Evolutionary conservation across 805 yeast species (phyloP), one percentile per base, ranked within the genome.

Genomic region (Starmerella etchellsii): DNA sequence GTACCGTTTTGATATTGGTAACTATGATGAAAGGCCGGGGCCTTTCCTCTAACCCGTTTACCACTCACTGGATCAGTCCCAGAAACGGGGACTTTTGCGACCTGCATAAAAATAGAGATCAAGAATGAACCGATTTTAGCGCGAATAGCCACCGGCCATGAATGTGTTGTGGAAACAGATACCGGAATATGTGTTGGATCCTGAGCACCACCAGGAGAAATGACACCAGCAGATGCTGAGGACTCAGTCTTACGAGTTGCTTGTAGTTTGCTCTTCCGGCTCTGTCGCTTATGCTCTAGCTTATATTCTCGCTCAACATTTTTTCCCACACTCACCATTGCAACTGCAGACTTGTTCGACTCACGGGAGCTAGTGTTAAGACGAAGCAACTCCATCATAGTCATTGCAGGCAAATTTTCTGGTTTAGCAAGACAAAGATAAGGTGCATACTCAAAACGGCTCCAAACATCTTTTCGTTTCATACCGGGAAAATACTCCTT

Each of bases 1-100:
- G 74, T 73, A 28, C 96, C 95, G 40, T 71, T 71, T 36, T 73
- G 71, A 53, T 78, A 84, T 59, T 83, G 93, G 59, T 82, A 87
- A 3, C 84, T 73, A 55, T 91, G 97, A 45, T 76, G 77, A 54
- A 91, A 81, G 0, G 97, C 97, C 2, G 96, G 95, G 7, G 85
- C 88, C 30, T 70, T 65, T 18, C 87, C 93, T 25, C 62, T 61
- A n/a, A 81, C 78, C 1, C 58, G 57, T 39, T 73, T 62, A 10
- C 81, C 79, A 0, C 94, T 78, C 2, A 74, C 67, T 2, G 96
- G 96, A 56, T 88, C 95, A 1, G 63, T 67, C 34, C 87, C 95
- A 28, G 69, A 66, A 2, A 87, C 95, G 20, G 75, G 70, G 11
- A 88, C 79, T 52, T 75, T 80, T 2, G 96, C 94, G 20, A 80